phyloP scores from a whole-genome alignment of 139 green algal species.

The Protoeuglena noctilucae region DNA sequence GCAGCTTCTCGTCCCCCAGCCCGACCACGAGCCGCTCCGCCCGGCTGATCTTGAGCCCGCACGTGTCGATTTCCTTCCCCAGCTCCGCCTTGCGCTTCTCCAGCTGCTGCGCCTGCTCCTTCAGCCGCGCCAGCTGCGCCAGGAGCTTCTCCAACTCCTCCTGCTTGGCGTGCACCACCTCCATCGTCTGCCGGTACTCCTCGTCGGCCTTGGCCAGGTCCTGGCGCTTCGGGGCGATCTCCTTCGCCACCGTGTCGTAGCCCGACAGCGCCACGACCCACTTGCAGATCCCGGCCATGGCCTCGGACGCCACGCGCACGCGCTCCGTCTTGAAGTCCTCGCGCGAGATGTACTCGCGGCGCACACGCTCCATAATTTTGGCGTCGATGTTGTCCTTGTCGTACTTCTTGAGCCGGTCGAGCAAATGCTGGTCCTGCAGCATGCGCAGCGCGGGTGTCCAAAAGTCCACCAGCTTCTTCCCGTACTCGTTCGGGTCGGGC shows the following conservation, averaged over 20 bases:
- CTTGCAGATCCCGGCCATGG: constrained; percentile 23
- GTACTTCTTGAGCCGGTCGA: constrained; percentile 19
- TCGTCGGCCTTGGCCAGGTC: constrained; percentile 16
- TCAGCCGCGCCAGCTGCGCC: constrained; percentile 18
- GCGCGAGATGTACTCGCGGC: constrained; percentile 14
- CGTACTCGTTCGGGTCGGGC: constrained; percentile 8
- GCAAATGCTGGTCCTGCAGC: constrained; percentile 13
- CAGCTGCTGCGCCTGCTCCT: constrained; percentile 6
- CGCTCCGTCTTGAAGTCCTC: constrained; percentile 20
- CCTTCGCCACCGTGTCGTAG: constrained; percentile 26
- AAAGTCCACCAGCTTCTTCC: constrained; percentile 20
- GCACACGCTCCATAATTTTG: constrained; percentile 19
- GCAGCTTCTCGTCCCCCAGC: constrained; percentile 15
- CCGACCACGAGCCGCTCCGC: constrained; percentile 24
- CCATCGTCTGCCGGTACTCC: constrained; percentile 19
- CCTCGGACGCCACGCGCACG: constrained; percentile 11
- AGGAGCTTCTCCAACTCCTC: constrained; percentile 16
- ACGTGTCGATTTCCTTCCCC: constrained; percentile 8
- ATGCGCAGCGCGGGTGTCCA: constrained; percentile 14
- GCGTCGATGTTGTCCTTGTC: constrained; percentile 26
- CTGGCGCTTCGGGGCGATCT: constrained; percentile 16
- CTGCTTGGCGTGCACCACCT: constrained; percentile 20
- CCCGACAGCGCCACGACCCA: constrained; percentile 21
- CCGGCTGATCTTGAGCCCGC: constrained; percentile 19
- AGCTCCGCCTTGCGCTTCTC: background rate